Percentiles rank a stretch among this genome's conserved stretches.
Evolutionary conservation across 1,139 yeast genomes (phyloP).

Genomic region (Taphrina flavorubra): DNA sequence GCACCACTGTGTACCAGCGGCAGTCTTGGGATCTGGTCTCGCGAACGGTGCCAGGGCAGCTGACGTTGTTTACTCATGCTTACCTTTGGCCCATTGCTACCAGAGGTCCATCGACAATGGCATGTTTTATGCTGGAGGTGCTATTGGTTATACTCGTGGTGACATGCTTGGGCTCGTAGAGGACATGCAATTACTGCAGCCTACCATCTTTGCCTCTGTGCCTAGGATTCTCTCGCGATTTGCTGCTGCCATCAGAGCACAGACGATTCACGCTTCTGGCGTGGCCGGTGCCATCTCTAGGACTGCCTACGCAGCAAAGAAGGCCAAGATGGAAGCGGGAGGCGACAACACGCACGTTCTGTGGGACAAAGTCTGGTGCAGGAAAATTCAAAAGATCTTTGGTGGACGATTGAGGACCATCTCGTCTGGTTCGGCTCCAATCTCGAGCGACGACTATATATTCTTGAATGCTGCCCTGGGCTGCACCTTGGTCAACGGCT

Average conservation of each 20-base stretch:
- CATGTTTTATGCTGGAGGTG: conserved; percentile 50
- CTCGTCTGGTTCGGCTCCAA: conserved; percentile 77
- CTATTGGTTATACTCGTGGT: conserved; percentile 59
- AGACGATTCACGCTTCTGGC: conserved; percentile 52
- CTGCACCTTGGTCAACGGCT: conserved; percentile 69
- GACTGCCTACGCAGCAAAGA: conserved; percentile 55
- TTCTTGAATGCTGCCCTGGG: conserved; percentile 69
- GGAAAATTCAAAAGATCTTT: conserved; percentile 58
- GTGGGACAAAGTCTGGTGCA: conserved; percentile 60
- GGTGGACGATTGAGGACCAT: conserved; percentile 63
- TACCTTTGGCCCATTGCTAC: conserved; percentile 75
- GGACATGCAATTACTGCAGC: conserved; percentile 63
- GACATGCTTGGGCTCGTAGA: conserved; percentile 59
- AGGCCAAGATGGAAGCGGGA: conserved; percentile 51
- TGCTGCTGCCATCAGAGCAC: conserved; percentile 60
- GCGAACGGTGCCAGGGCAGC: conserved; percentile 48
- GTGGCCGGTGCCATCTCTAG: conserved; percentile 53
- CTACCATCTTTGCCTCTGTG: conserved; percentile 62
- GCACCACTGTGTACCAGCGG: conserved; percentile 62
- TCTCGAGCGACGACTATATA: conserved; percentile 63
- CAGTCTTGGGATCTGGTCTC: conserved; percentile 50
- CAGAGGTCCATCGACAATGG: conserved; percentile 54
- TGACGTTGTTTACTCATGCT: conserved; percentile 54
- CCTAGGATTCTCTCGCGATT: conserved; percentile 71
- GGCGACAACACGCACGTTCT: conserved; percentile 53